Evolutionary conservation across 1,284 basidiomycete species (phyloP), one percentile per base, ranked within the genome.

Genomic region (Apiotrichum gracile): DNA sequence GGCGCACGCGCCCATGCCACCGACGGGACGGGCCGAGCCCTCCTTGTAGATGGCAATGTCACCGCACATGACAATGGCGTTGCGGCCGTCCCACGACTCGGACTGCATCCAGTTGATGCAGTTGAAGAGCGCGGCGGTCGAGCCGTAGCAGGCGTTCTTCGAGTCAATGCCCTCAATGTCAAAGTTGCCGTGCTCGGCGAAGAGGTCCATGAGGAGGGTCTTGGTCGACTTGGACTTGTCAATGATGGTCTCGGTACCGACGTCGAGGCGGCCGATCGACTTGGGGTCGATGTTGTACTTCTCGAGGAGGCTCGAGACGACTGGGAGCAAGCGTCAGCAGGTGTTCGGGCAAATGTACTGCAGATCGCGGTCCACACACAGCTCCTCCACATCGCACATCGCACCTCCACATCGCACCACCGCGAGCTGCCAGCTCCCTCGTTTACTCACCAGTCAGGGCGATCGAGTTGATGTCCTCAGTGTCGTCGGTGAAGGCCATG

Each of bases 221-320:
- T 99, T 99, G 77, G 93, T 92, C 26, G 94, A 91, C 79, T 99
- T 99, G 59, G 92, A 94, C 80, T 98, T 98, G 84, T 99, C 94
- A 67, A 99, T 97, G 78, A 98, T 90, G 49, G 96, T 97, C 78
- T 98, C 96, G 29, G 96, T 98, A 55, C 94, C 94, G 63, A 98
- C 92, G 64, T 98, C 94, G 57, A 98, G 84, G 64, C 94, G 91
- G 56, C 94, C 94, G 73, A 99, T 94, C 53, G 88, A 91, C 69
- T 83, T 86, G 59, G 94, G 93, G 80, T 97, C 92, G 68, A 99
- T 83, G 79, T 92, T 86, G 83, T 88, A 96, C 77, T 96, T 97
- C 70, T 90, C 83, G 61, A 98, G 81, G 38, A 98, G 85, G 61
- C 86, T 86, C 56, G 84, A 82, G 62, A 92, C 89, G 65, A 85